Percentiles rank a stretch among this genome's conserved stretches.
These are phyloP conservation scores for Micractinium sp. DNA, from an alignment of 139 green algal species.

Conservation along the genomic window DNA sequence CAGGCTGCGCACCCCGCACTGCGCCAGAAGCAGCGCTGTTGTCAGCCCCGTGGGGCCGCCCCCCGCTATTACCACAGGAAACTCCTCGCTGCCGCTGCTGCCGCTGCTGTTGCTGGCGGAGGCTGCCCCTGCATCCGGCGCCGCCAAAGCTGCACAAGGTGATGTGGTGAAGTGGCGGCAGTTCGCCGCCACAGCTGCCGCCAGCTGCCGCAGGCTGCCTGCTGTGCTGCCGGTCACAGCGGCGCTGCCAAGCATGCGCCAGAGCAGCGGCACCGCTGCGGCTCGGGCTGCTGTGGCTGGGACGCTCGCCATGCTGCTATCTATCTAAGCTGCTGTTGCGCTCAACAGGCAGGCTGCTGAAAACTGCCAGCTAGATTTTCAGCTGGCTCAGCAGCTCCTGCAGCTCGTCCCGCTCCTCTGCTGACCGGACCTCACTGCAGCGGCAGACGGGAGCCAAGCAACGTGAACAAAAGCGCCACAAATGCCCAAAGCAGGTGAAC, in stretches of 20 bases:
- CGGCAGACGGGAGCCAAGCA: not conserved
- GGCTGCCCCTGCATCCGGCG: not conserved
- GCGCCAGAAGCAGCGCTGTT: conserved; percentile 69
- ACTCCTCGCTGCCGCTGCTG: conserved; percentile 14
- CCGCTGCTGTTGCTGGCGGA: not conserved
- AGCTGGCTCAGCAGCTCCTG: conserved; percentile 42
- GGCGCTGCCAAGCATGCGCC: not conserved
- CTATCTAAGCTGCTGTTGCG: not conserved
- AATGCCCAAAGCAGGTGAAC: no score
- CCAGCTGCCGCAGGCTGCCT: not conserved
- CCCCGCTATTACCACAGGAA: conserved; percentile 79
- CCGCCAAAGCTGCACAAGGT: not conserved
- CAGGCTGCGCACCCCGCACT: conserved; percentile 64
- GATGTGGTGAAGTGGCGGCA: not conserved
- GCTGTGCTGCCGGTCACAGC: not conserved
- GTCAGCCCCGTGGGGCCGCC: conserved; percentile 83
- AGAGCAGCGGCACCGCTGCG: not conserved
- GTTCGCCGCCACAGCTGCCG: not conserved
- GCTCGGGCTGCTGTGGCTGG: not conserved
- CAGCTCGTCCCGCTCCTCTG: conserved; percentile 39
- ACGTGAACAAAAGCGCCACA: no score
- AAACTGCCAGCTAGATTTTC: conserved; percentile 16
- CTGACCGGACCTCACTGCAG: not conserved
- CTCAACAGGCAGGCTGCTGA: not conserved
- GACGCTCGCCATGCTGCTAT: not conserved